These are phyloP conservation scores for Fusarium zealandicum DNA, from an alignment of 2,329 filamentous ascomycete species.

Conservation along the genomic window DNA sequence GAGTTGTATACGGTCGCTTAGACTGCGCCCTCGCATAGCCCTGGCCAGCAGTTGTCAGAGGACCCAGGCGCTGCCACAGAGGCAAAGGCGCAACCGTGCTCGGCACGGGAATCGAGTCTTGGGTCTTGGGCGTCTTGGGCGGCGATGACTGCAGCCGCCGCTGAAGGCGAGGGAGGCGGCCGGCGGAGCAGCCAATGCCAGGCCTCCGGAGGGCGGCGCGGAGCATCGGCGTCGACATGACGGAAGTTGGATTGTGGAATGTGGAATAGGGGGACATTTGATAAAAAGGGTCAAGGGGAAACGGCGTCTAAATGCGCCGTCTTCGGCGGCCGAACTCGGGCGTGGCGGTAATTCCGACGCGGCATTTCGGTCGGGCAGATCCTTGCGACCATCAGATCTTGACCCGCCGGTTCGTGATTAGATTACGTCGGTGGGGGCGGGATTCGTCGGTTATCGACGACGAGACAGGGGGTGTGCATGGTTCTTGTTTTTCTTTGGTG, in stretches of 20 bases:
- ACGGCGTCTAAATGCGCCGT: slow-evolving; percentile 1
- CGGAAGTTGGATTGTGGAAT: neutral
- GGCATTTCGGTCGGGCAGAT: neutral
- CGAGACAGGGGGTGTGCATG: neutral
- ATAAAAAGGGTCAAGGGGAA: slow-evolving; percentile 7
- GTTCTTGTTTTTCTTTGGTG: too few species aligned
- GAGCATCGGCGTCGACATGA: slow-evolving; percentile 32
- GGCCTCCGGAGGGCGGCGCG: slow-evolving; percentile 27
- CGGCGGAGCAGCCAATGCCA: slow-evolving; percentile 1
- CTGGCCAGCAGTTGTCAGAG: slow-evolving; percentile 59
- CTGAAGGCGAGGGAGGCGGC: slow-evolving; percentile 23
- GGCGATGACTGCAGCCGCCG: slow-evolving; percentile 28
- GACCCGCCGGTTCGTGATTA: neutral
- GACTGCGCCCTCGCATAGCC: slow-evolving; percentile 76
- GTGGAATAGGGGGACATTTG: slow-evolving; percentile 1
- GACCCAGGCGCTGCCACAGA: slow-evolving; percentile 65
- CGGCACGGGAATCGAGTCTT: slow-evolving; percentile 29
- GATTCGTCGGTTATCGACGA: neutral
- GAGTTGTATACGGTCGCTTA: slow-evolving; percentile 77
- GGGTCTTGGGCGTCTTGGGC: slow-evolving; percentile 15
- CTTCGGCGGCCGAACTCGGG: slow-evolving; percentile 30
- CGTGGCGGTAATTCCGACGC: slow-evolving; percentile 22
- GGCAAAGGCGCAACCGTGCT: slow-evolving; percentile 44
- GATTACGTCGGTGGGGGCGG: slow-evolving; percentile 15
- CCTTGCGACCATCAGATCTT: slow-evolving; percentile 2